These are phyloP conservation scores for Carex arenaria DNA, from an alignment of 202 grass and related monocot genomes.

Conservation along the genomic window DNA sequence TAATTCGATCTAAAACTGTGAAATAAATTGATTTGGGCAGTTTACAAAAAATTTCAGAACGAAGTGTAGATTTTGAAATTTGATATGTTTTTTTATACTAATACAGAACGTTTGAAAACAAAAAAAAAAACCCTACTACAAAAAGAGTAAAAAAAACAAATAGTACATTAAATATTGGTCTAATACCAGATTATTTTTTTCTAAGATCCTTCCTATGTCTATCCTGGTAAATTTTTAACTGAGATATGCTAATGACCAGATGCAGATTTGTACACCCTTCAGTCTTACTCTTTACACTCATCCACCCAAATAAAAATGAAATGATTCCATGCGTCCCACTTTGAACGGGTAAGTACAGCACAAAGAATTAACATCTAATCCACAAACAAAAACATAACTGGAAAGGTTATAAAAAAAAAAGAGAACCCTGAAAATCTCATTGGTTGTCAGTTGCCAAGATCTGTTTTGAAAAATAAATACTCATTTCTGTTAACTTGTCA, in stretches of 20 bases:
- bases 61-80: too few species aligned
- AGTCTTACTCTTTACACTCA: not conserved
- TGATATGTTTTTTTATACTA: too few species aligned
- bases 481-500: slow-evolving; percentile 3
- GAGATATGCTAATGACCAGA: too few species aligned
- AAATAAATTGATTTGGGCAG: too few species aligned
- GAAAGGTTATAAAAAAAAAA: not conserved
- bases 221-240: not conserved
- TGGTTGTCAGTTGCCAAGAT: not conserved
- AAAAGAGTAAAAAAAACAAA: too few species aligned
- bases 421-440: not conserved
- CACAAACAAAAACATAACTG: not conserved
- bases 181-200: not conserved
- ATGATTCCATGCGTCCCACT: not conserved
- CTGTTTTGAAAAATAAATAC: slow-evolving; percentile 24
- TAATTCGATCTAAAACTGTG: too few species aligned
- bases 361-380: not conserved
- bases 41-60: too few species aligned
- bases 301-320: not conserved
- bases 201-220: not conserved
- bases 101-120: too few species aligned
- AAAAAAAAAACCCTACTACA: not conserved
- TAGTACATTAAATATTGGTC: not conserved
- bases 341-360: not conserved
- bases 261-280: too few species aligned